These are phyloP conservation scores for Xanthoconium purpureum DNA, from an alignment of 768 basidiomycete genomes.

Conservation along the genomic window DNA sequence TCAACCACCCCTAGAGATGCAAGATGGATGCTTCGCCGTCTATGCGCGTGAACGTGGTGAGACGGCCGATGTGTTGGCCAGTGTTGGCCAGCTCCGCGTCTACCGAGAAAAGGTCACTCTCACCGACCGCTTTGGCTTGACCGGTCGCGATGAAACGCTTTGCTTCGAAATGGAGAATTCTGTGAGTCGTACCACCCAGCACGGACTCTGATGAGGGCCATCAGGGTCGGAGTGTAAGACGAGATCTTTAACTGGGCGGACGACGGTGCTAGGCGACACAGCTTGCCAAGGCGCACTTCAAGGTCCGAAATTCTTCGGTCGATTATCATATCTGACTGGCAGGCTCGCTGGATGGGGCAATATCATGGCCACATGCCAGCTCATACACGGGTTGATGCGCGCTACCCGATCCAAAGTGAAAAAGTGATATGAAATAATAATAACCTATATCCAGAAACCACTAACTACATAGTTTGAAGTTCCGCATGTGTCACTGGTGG, in stretches of 20 bases:
- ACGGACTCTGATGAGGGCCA: background rate
- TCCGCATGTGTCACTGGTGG: background rate
- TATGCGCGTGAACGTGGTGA: background rate
- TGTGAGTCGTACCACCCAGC: background rate
- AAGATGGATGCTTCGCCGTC: background rate
- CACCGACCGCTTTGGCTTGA: background rate
- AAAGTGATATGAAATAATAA: too few relatives aligned
- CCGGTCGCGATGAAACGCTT: background rate
- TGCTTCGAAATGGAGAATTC: background rate
- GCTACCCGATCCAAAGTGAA: too few relatives aligned
- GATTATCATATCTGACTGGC: background rate
- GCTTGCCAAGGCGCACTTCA: constrained; percentile 22
- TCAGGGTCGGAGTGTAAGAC: background rate
- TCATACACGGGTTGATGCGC: too few relatives aligned
- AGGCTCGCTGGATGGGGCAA: background rate
- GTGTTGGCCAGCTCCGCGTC: background rate
- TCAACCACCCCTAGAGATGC: background rate
- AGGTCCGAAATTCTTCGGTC: background rate
- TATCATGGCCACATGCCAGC: constrained; percentile 3
- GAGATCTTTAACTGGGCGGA: too few relatives aligned
- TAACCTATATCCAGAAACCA: too few relatives aligned
- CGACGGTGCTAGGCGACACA: too few relatives aligned
- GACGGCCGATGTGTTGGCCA: background rate
- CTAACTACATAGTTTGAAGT: too few relatives aligned
- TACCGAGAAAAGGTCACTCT: background rate